Base-by-base conservation (phyloP, 768 basidiomycete species). In the Clitopilus hobsonii region DNA sequence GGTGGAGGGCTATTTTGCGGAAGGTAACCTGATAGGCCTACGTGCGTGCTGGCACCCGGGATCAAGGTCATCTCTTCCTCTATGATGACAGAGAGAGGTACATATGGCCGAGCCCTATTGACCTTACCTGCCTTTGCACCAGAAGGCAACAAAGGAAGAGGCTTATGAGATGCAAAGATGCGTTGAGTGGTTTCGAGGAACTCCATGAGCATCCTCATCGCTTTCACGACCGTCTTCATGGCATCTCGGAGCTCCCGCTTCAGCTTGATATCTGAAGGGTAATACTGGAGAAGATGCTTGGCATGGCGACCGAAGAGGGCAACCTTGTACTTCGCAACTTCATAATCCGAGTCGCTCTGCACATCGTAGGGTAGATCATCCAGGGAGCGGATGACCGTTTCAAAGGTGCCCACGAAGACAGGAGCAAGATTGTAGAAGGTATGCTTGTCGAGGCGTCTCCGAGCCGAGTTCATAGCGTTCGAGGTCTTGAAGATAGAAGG, bases 401-500 rank as follows among this genome's bases (percentile, higher is more conserved):
- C 49, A 28, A 66, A 52, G 49, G 57, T 58, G 2, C 53, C 51
- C 20, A 54, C 56, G 51, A 67, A 63, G 14, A 64, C 54, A n/a
- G 55, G 56, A 7, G 58, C 51, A 24, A 66, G 59, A 0, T 60
- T 22, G 29, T 41, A 55, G 0, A 62, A 38, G 50, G 27, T 18
- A 8, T 38, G 32, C 13, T 56, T 25, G 20, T 54, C 52, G 1
- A 28, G 48, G 1, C 66, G 57, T 14, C 60, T 60, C 11, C 63
- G 54, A 7, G 69, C 49, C 20, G 48, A 49, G 50, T 56, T 63
- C 48, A 77, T 66, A 51, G 67, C 59, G 0, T 58, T 59, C 20
- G 66, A 57, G 3, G 71, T 63, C 13, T 56, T 54, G 51, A 72
- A 48, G 52, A 77, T 70, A 1, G 72, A 70, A 0, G 74, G 71